Conservation (phyloP, 2,329 filamentous ascomycete species). For the Claviceps maximensis region DNA sequence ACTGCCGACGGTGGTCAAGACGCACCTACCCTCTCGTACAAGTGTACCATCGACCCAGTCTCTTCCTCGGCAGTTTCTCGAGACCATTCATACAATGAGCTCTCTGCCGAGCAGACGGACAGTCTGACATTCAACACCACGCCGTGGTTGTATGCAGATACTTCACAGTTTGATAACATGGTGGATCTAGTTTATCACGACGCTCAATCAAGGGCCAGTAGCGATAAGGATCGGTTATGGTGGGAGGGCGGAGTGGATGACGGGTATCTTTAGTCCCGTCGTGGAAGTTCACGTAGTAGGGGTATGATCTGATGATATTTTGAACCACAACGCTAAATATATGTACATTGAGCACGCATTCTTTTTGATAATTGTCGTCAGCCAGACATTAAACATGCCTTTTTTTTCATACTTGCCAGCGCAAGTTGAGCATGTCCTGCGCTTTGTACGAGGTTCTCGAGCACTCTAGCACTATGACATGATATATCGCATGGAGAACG, state of each 20-base stretch:
- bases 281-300: too few species aligned
- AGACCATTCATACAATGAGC: slow-evolving; percentile 16
- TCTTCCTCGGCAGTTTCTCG: slow-evolving; percentile 12
- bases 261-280: slow-evolving; percentile 25
- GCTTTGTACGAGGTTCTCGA: too few species aligned
- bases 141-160: slow-evolving; percentile 30
- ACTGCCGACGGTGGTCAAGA: slow-evolving; percentile 37
- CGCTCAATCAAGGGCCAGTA: slow-evolving; percentile 13
- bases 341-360: too few species aligned
- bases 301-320: too few species aligned
- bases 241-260: slow-evolving; percentile 28
- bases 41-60: slow-evolving; percentile 13
- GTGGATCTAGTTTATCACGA: slow-evolving; percentile 22
- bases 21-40: slow-evolving; percentile 28
- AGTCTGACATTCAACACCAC: slow-evolving; percentile 27
- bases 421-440: too few species aligned
- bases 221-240: slow-evolving; percentile 20
- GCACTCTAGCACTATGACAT: too few species aligned
- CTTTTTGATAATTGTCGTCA: too few species aligned
- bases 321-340: too few species aligned
- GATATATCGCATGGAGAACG: too few species aligned
- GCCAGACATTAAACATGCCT: too few species aligned
- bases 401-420: too few species aligned
- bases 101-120: slow-evolving; percentile 20
- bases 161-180: slow-evolving; percentile 24